Percentiles rank a stretch among this genome's conserved stretches.
Evolutionary conservation across 768 basidiomycete genomes (phyloP).

Genomic region (Xanthoconium purpureum): DNA sequence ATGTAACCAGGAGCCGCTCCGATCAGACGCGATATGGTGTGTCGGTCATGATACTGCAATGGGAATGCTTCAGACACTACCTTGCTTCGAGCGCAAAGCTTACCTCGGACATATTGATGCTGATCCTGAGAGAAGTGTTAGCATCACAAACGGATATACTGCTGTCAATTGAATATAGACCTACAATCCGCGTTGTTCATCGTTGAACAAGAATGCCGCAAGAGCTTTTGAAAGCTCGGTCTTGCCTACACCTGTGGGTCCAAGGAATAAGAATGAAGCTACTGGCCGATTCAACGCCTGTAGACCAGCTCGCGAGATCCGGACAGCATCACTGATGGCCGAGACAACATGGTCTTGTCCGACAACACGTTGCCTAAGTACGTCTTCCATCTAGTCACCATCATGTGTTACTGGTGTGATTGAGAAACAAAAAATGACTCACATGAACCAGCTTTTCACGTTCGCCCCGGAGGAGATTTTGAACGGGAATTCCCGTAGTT

Average conservation of each 20-base stretch:
- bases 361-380: constrained; percentile 69
- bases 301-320: constrained; percentile 88
- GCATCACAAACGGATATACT: background rate
- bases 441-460: constrained; percentile 87
- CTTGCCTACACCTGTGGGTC: constrained; percentile 89
- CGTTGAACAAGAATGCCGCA: constrained; percentile 70
- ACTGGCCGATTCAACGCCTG: constrained; percentile 87
- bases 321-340: constrained; percentile 85
- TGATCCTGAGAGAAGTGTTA: constrained; percentile 51
- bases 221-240: constrained; percentile 89
- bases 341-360: constrained; percentile 89
- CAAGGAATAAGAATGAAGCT: constrained; percentile 89
- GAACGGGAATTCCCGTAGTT: constrained; percentile 87
- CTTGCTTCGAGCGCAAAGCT: background rate
- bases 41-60: constrained; percentile 81
- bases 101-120: constrained; percentile 92
- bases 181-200: constrained; percentile 81
- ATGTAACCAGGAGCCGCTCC: constrained; percentile 94
- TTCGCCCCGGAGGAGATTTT: constrained; percentile 85
- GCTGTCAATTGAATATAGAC: constrained; percentile 23
- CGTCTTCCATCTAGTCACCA: constrained; percentile 75
- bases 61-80: background rate
- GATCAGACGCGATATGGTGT: constrained; percentile 85
- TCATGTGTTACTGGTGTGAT: background rate
- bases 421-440: constrained; percentile 26